Evolutionary conservation across 2,329 filamentous ascomycete genomes (phyloP), one percentile per base, ranked within the genome.

Genomic region (Xylaria sp.): DNA sequence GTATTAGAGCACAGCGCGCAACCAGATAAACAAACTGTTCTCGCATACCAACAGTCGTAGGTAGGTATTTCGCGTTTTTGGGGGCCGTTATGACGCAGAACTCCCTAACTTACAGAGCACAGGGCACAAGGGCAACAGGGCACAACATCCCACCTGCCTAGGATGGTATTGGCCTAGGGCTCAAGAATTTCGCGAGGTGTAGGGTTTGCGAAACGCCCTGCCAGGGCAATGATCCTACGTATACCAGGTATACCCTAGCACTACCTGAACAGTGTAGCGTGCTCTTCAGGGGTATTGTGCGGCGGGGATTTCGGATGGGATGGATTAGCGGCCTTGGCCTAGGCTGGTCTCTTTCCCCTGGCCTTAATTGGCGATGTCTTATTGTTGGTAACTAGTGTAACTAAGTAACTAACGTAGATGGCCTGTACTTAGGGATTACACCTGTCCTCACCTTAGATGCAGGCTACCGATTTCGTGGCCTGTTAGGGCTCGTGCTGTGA

Each of bases 391-490:
- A 10, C 3, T 11, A 38, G 36, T 33, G 23, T 23, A 23, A 23
- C 23, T 23, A 23, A n/a, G n/a, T n/a, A n/a, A 23, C 23, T 23
- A 23, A 23, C 23, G 23, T 23, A 23, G 23, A 23, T 23, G 23
- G 23, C 23, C 23, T 23, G 23, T 23, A 23, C 23, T 23, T 23
- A 2, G 23, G 23, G 23, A 23, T 23, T 59, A 49, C 58, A 60
- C 44, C 28, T 31, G 11, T 44, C n/a, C 38, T 54, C 56, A 65
- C 54, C 63, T 53, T 65, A 56, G n/a, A 59, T 59, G 56, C 56
- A 65, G 54, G 63, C 28, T 38, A 20, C 46, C 63, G 49, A 23
- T 57, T n/a, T 33, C n/a, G 17, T 61, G 36, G 63, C 28, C 63
- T 26, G 28, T 48, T 23, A 66, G 48, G 48, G 42, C 38, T 53